Evolutionary conservation across 2,329 filamentous ascomycete genomes (phyloP).

Genomic region (Hyphodiscus sp.): DNA sequence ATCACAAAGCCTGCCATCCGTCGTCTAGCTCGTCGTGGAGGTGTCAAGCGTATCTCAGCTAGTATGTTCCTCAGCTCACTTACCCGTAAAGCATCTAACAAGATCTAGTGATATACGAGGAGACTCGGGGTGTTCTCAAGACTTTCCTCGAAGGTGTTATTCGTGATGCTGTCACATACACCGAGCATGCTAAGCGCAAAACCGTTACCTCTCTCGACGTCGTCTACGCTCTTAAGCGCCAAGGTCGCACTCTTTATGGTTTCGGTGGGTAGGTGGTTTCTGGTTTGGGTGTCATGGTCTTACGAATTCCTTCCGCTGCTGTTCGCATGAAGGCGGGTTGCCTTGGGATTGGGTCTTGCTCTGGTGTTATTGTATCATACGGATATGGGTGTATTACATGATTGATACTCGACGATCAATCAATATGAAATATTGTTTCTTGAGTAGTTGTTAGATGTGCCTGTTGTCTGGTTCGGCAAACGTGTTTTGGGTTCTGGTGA

Average conservation of each 20-base stretch:
- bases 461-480: not conserved
- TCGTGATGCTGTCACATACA: conserved; percentile 68
- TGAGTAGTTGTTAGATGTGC: not conserved
- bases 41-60: conserved; percentile 99
- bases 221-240: conserved; percentile 59
- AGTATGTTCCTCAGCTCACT: conserved; percentile 45
- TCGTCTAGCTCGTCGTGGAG: conserved; percentile 96
- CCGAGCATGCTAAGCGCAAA: conserved; percentile 77
- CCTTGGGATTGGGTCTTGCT: conserved; percentile 23
- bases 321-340: conserved; percentile 14
- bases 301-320: conserved; percentile 23
- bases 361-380: conserved; percentile 28
- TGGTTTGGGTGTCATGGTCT: conserved; percentile 16
- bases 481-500: not conserved
- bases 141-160: conserved; percentile 80
- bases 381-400: conserved; percentile 23
- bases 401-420: conserved; percentile 21
- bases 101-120: conserved; percentile 66
- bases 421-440: not conserved
- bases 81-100: conserved; percentile 30
- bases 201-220: conserved; percentile 61
- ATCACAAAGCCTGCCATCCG: conserved; percentile 98
- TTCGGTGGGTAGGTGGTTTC: conserved; percentile 50
- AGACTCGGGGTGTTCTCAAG: conserved; percentile 77
- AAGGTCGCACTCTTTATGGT: conserved; percentile 61